A percentile compares a stretch with the other conserved stretches of the same genome.
These are phyloP conservation scores for Durusdinium trenchii DNA, from an alignment of 73 alveolate genomes.

Conservation along the genomic window DNA sequence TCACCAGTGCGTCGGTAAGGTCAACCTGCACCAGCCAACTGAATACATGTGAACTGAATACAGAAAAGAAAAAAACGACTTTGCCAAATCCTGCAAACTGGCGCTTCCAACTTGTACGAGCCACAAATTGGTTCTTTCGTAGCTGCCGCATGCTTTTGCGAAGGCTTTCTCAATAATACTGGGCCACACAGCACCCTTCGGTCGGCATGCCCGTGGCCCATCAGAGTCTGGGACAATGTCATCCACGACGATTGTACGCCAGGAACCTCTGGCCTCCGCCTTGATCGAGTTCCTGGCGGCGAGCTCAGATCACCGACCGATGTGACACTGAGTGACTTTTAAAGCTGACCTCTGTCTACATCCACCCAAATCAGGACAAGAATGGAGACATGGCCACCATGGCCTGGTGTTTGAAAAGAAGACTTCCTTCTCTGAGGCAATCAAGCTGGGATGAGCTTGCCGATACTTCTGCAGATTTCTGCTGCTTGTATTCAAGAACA, in stretches of 20 bases:
- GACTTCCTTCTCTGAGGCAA: slow-evolving; percentile 28
- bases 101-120: neutral
- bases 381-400: too few relatives aligned
- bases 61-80: neutral
- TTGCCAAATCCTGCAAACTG: neutral
- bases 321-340: neutral
- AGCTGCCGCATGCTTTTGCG: slow-evolving; percentile 81
- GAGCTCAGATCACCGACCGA: neutral
- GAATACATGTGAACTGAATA: neutral
- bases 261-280: slow-evolving; percentile 56
- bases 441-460: slow-evolving; percentile 54
- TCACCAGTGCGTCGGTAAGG: slow-evolving; percentile 75
- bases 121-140: slow-evolving; percentile 26
- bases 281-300: slow-evolving; percentile 48
- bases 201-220: slow-evolving; percentile 46
- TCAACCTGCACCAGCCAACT: neutral
- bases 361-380: too few relatives aligned
- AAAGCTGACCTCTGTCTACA: neutral
- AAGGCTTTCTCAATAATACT: slow-evolving; percentile 67
- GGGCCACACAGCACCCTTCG: slow-evolving; percentile 59
- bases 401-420: slow-evolving; percentile 54
- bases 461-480: slow-evolving; percentile 38
- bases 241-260: slow-evolving; percentile 88
- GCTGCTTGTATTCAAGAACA: slow-evolving; percentile 62
- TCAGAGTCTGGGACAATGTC: slow-evolving; percentile 30